Percentiles rank a stretch among this genome's conserved stretches.
These are phyloP conservation scores for Amanita phalloides DNA, from an alignment of 768 basidiomycete genomes.

Conservation along the genomic window DNA sequence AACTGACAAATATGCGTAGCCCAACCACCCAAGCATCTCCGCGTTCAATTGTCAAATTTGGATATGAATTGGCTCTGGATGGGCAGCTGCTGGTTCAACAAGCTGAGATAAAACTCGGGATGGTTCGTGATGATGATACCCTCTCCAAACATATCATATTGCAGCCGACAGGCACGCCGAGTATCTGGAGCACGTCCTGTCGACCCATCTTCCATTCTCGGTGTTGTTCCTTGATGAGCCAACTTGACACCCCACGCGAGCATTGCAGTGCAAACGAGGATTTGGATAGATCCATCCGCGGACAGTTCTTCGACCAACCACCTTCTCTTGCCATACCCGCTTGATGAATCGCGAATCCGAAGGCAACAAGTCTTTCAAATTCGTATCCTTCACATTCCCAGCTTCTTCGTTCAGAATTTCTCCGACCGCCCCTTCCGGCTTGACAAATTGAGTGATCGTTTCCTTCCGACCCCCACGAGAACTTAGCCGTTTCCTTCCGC, in stretches of 20 bases:
- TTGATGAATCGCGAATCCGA: slow-evolving; percentile 96
- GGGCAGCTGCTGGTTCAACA: slow-evolving; percentile 95
- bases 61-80: slow-evolving; percentile 94
- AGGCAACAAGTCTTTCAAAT: slow-evolving; percentile 88
- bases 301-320: slow-evolving; percentile 92
- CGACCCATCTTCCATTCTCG: slow-evolving; percentile 96
- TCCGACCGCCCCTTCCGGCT: slow-evolving; percentile 82
- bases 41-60: slow-evolving; percentile 94
- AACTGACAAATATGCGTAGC: slow-evolving; percentile 84
- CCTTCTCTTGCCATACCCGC: slow-evolving; percentile 94
- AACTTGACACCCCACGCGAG: slow-evolving; percentile 99
- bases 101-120: slow-evolving; percentile 84
- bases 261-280: slow-evolving; percentile 94
- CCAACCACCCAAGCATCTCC: slow-evolving; percentile 94
- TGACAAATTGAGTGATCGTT: slow-evolving; percentile 92
- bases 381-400: slow-evolving; percentile 69
- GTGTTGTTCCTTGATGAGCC: slow-evolving; percentile 99
- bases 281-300: slow-evolving; percentile 83
- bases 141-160: slow-evolving; percentile 95
- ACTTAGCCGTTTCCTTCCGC: slow-evolving; percentile 98
- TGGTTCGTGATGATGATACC: slow-evolving; percentile 99
- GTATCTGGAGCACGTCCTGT: slow-evolving; percentile 99
- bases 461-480: slow-evolving; percentile 91
- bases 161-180: slow-evolving; percentile 96
- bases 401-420: slow-evolving; percentile 86